These are phyloP conservation scores for Boletus semigastroideus DNA, from an alignment of 1,284 basidiomycete species.

Conservation along the genomic window DNA sequence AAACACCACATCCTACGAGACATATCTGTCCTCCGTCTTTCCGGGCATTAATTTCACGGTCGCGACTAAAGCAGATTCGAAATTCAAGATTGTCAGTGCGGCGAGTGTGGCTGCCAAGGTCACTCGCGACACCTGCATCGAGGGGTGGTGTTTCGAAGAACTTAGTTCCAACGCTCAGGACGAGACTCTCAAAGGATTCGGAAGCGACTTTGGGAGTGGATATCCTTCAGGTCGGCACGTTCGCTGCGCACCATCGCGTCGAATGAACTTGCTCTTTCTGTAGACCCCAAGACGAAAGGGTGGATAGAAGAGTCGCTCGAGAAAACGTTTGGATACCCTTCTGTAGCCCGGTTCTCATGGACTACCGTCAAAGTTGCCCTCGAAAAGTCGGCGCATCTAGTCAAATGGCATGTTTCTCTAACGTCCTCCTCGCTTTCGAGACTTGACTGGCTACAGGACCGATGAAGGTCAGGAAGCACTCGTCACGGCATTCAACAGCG, in stretches of 20 bases:
- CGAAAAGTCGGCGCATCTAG: slow-evolving; percentile 75
- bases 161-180: slow-evolving; percentile 23
- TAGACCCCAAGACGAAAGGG: slow-evolving; percentile 90
- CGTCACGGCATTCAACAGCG: slow-evolving; percentile 69
- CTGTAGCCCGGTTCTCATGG: slow-evolving; percentile 94
- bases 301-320: slow-evolving; percentile 82
- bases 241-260: not conserved
- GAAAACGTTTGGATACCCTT: slow-evolving; percentile 91
- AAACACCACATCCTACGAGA: slow-evolving; percentile 81
- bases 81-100: slow-evolving; percentile 96
- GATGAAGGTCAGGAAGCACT: slow-evolving; percentile 81
- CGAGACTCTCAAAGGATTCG: slow-evolving; percentile 39
- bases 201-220: slow-evolving; percentile 71
- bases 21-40: slow-evolving; percentile 76
- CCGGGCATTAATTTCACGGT: slow-evolving; percentile 88
- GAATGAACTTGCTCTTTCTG: slow-evolving; percentile 7
- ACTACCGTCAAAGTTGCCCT: slow-evolving; percentile 87
- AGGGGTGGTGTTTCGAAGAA: slow-evolving; percentile 82
- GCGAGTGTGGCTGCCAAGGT: slow-evolving; percentile 97
- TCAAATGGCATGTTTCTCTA: slow-evolving; percentile 67
- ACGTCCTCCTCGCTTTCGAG: not conserved
- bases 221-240: slow-evolving; percentile 75
- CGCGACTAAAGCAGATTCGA: slow-evolving; percentile 89
- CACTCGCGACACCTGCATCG: slow-evolving; percentile 89
- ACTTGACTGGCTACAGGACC: slow-evolving; percentile 48